Evolutionary conservation across 257 asterid genomes (phyloP), one percentile per base, ranked within the genome.

Genomic region (Nicotiana attenuata): DNA sequence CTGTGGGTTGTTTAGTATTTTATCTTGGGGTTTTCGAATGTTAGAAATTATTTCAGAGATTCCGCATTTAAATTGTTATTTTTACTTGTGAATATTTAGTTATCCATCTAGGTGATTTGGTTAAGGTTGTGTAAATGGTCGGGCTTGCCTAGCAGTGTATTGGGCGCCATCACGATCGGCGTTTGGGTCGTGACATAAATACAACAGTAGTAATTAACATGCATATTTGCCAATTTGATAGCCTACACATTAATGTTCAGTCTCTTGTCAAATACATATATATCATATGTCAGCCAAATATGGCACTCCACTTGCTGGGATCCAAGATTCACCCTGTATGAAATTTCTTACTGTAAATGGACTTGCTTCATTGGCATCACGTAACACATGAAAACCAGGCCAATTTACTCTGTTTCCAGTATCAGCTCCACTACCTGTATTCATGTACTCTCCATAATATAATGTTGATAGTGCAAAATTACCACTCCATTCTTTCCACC

Each of bases 241-340:
- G 10, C 38, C 16, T 69, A 33, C 28, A 69, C 5, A 16, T 68
- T 19, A 41, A 15, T 60, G 11, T 53, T 15, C 75, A 22, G 38
- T 60, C 10, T 29, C 1, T 53, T 82, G 13, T 29, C 26, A 52
- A 16, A 28, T 50, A 24, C 0, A 10, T 41, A 4, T 2, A 52
- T 16, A 24, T 89, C 79, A 93, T 61, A 89, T 6, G 14, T 76
- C 86, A 71, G 84, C 63, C 76, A 87, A 86, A 87, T 85, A 92
- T 11, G 97, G 96, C 35, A 93, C 96, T 4, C 98, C 93, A 53
- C 91, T 79, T 71, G 84, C 84, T 76, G 96, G 96, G 80, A 93
- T 89, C 97, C 98, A 92, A 2, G 55, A 24, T 15, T 85, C 87
- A 7, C 98, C 97, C 26, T 89, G 92, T 24, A 93, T 89, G 41